These are phyloP conservation scores for Cystofilobasidium macerans DNA, from an alignment of 768 basidiomycete species.

Conservation along the genomic window DNA sequence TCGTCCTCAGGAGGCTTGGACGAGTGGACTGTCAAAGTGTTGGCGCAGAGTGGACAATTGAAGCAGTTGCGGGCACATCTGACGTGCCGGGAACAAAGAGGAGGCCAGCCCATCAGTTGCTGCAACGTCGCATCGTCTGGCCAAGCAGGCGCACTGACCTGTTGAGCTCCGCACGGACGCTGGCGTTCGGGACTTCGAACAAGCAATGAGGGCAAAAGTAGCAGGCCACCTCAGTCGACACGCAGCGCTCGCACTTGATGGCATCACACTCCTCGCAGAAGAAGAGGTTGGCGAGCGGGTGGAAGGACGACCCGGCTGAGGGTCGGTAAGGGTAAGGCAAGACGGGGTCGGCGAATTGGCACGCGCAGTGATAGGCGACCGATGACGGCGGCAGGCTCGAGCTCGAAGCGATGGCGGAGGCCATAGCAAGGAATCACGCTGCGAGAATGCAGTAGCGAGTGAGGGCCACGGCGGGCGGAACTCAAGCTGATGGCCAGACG, in stretches of 20 bases:
- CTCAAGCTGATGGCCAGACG: too few species aligned
- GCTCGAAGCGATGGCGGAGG: too few species aligned
- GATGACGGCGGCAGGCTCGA: conserved; percentile 19
- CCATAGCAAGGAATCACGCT: too few species aligned
- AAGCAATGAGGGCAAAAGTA: conserved; percentile 98
- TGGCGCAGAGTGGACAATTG: conserved; percentile 82
- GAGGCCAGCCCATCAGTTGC: too few species aligned
- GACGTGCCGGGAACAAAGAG: conserved; percentile 13
- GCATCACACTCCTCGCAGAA: conserved; percentile 99
- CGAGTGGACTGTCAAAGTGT: conserved; percentile 80
- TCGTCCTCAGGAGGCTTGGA: conserved; percentile 47
- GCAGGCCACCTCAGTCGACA: conserved; percentile 82
- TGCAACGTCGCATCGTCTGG: too few species aligned
- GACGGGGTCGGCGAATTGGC: conserved; percentile 58
- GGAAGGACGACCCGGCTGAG: conserved; percentile 61
- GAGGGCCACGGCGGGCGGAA: too few species aligned
- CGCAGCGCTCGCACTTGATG: conserved; percentile 83
- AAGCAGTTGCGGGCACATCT: conserved; percentile 99
- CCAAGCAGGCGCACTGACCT: conserved; percentile 54
- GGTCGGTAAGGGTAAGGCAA: conserved; percentile 49
- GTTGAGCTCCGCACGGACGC: conserved; percentile 96
- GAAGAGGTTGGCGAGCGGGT: conserved; percentile 71
- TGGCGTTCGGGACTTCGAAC: conserved; percentile 95
- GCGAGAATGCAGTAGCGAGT: too few species aligned
- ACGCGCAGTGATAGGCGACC: conserved; percentile 39